Evolutionary conservation across 495 filamentous ascomycete genomes (phyloP).

Genomic region (Talaromyces borbonicus): DNA sequence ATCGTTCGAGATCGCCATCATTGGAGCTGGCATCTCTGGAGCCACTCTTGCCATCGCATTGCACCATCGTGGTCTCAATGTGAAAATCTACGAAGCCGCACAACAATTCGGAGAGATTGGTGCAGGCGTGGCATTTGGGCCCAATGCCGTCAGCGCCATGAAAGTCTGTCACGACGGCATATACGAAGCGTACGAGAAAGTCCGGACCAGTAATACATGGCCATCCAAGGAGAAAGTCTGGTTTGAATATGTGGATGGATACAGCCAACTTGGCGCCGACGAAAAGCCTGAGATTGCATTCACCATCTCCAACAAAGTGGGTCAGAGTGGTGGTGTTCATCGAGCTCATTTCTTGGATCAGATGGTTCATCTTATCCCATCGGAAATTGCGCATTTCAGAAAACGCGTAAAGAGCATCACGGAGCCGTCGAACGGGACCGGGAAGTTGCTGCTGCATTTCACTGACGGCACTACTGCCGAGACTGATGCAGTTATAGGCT

Average conservation of each 20-base stretch:
- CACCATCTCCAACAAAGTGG: slow-evolving; percentile 16
- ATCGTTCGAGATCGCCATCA: slow-evolving; percentile 26
- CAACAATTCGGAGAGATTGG: slow-evolving; percentile 44
- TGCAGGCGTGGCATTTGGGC: slow-evolving; percentile 51
- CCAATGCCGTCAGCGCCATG: slow-evolving; percentile 51
- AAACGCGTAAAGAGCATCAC: slow-evolving; percentile 16
- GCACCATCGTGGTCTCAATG: slow-evolving; percentile 23
- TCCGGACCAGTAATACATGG: slow-evolving; percentile 29
- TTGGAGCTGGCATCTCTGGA: slow-evolving; percentile 31
- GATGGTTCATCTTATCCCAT: slow-evolving; percentile 35
- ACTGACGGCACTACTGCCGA: slow-evolving; percentile 21
- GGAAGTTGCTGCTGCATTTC: background rate
- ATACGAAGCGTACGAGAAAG: slow-evolving; percentile 27
- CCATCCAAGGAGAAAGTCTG: slow-evolving; percentile 18
- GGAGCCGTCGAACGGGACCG: background rate
- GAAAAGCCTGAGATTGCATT: slow-evolving; percentile 11
- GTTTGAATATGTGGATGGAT: slow-evolving; percentile 14
- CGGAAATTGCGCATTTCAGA: slow-evolving; percentile 33
- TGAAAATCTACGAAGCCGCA: slow-evolving; percentile 44
- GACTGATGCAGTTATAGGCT: slow-evolving; percentile 42
- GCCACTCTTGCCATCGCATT: slow-evolving; percentile 26
- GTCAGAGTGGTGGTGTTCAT: slow-evolving; percentile 33
- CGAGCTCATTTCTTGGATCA: slow-evolving; percentile 42
- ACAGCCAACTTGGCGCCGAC: slow-evolving; percentile 9
- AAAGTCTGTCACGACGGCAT: slow-evolving; percentile 38